Percentiles rank a stretch among this genome's conserved stretches.
These are phyloP conservation scores for Syncephalastrum monosporum DNA, from an alignment of 371 early-diverging fungal species.

Conservation along the genomic window DNA sequence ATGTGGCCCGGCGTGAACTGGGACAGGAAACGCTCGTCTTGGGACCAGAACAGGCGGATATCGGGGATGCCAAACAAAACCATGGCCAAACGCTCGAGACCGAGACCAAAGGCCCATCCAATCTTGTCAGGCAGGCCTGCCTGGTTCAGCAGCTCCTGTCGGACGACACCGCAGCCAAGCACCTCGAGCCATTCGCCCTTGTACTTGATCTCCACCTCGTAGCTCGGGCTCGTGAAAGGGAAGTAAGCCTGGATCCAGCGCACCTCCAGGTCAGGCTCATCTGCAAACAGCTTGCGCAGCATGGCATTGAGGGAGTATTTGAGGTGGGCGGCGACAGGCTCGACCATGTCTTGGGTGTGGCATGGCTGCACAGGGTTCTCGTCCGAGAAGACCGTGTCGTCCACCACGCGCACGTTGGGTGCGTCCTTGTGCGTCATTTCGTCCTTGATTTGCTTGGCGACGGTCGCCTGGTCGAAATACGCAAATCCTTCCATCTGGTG, in stretches of 20 bases:
- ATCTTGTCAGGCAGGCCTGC: conserved; percentile 71
- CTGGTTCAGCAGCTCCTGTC: conserved; percentile 77
- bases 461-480: conserved; percentile 40
- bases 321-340: conserved; percentile 65
- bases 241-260: conserved; percentile 96
- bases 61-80: conserved; percentile 94
- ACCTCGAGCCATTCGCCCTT: conserved; percentile 96
- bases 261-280: conserved; percentile 71
- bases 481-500: conserved; percentile 97
- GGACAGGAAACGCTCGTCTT: conserved; percentile 82
- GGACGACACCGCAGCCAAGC: conserved; percentile 91
- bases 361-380: conserved; percentile 60
- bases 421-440: conserved; percentile 25
- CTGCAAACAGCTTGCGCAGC: conserved; percentile 69
- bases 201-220: conserved; percentile 94
- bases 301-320: conserved; percentile 80
- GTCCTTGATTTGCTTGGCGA: conserved; percentile 13
- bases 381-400: conserved; percentile 56
- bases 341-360: conserved; percentile 52
- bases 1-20: conserved; percentile 79
- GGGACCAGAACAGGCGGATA: conserved; percentile 95
- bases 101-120: conserved; percentile 98
- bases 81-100: conserved; percentile 96
- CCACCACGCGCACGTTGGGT: conserved; percentile 53
- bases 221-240: conserved; percentile 95